Evolutionary conservation across 208 protist species (phyloP), one percentile per base, ranked within the genome.

Genomic region (Leishmania guyanensis): DNA sequence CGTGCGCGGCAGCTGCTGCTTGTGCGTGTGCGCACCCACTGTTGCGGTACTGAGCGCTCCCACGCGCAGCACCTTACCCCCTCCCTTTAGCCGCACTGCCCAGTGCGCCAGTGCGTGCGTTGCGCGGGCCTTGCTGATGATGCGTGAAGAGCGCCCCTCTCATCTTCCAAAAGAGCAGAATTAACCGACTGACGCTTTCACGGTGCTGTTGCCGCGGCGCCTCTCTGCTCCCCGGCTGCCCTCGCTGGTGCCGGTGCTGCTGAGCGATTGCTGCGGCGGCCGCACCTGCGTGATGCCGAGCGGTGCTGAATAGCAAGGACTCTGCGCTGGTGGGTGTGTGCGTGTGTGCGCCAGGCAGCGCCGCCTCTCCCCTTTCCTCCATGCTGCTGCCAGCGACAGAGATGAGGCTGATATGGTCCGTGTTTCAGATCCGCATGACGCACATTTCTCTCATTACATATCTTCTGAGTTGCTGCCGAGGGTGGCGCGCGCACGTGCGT

Each of bases 351-450:
- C 22, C 50, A 10, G 48, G 46, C 50, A 54, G 10, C 16, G 26
- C 46, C 5, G 12, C 50, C 16, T 43, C 50, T 36, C 29, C 71
- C 46, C 51, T n/a, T 36, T 16, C 26, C 12, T 12, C 10, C 12
- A 33, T 60, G 71, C 50, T 62, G 50, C 50, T 43, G 71, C 66
- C 43, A 71, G 64, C 58, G 39, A 69, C 73, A n/a, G 81, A 89
- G 90, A 93, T 91, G 90, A 93, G 87, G 75, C 82, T 91, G 90
- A 93, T 91, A 93, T 93, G 90, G 90, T 93, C 90, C 90, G 90
- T 93, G 90, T 93, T 93, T 93, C 90, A 87, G 90, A 93, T 75
- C 78, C 81, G 60, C 77, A 84, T 89, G 88, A 91, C 86, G 88
- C 84, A 93, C 84, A 88, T 78, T 76, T 77, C 43, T 78, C 58